Percentiles rank a stretch among this genome's conserved stretches.
Conservation (phyloP, 1,284 basidiomycete genomes). For the Calocybe gambosa region DNA sequence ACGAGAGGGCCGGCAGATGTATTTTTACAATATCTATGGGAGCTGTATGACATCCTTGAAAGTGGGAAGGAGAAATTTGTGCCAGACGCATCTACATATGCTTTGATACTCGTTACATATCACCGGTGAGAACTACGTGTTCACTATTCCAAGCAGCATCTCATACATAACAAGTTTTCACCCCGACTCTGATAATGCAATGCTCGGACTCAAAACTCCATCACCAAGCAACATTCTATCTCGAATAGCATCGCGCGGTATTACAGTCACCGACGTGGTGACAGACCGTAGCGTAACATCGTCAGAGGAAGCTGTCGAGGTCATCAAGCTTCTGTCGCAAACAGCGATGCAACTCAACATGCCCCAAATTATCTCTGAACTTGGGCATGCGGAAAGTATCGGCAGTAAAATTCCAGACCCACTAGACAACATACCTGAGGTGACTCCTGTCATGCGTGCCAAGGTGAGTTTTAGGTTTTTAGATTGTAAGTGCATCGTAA, state of each 20-base stretch:
- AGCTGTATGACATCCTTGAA: conserved; percentile 53
- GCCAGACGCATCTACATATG: conserved; percentile 59
- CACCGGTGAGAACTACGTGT: conserved; percentile 35
- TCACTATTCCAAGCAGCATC: neutral
- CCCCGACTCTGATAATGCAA: conserved; percentile 25
- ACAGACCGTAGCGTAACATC: conserved; percentile 50
- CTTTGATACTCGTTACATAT: conserved; percentile 56
- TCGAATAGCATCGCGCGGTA: conserved; percentile 41
- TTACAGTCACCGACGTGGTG: conserved; percentile 49
- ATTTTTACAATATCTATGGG: conserved; percentile 58
- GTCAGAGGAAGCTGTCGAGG: conserved; percentile 47
- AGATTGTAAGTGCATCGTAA: neutral
- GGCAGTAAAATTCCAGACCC: conserved; percentile 37
- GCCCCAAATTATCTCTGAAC: conserved; percentile 44
- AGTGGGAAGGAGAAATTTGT: conserved; percentile 38
- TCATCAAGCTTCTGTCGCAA: conserved; percentile 51
- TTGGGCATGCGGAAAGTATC: conserved; percentile 47
- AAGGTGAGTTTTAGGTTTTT: conserved; percentile 18
- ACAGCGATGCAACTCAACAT: conserved; percentile 54
- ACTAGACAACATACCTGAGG: conserved; percentile 51
- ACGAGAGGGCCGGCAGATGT: conserved; percentile 36
- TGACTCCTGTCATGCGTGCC: conserved; percentile 40
- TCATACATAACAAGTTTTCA: conserved; percentile 28
- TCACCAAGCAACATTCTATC: conserved; percentile 39
- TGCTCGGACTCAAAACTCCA: conserved; percentile 11